These are phyloP conservation scores for Rosellinia necatrix DNA, from an alignment of 2,329 filamentous ascomycete genomes.

Conservation along the genomic window DNA sequence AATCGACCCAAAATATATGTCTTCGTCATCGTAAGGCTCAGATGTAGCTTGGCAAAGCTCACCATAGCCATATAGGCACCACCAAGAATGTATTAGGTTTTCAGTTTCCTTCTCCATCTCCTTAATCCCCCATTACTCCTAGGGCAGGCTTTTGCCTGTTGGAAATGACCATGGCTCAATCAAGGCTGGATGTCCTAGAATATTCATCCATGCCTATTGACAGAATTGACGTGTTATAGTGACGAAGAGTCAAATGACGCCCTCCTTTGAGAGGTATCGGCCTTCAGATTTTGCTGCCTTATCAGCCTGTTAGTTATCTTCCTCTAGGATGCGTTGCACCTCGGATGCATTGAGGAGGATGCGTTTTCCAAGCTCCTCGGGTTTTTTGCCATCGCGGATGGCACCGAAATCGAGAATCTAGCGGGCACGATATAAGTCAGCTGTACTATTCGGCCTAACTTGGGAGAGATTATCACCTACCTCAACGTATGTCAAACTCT, in stretches of 20 bases:
- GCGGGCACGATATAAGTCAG: slow-evolving; percentile 41
- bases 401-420: slow-evolving; percentile 98
- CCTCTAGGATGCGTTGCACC: slow-evolving; percentile 48
- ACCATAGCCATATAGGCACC: not conserved
- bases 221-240: too few species aligned
- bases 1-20: too few species aligned
- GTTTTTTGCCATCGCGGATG: slow-evolving; percentile 81
- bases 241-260: too few species aligned
- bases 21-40: slow-evolving; percentile 3
- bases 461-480: slow-evolving; percentile 57
- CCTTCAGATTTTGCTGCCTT: too few species aligned
- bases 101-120: too few species aligned
- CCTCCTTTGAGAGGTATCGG: too few species aligned
- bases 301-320: slow-evolving; percentile 30
- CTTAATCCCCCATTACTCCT: too few species aligned
- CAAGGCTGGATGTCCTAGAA: too few species aligned
- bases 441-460: not conserved
- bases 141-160: too few species aligned
- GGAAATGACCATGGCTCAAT: too few species aligned
- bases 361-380: slow-evolving; percentile 76
- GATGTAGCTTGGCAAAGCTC: not conserved
- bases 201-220: too few species aligned
- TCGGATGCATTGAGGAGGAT: slow-evolving; percentile 68
- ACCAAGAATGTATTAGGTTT: too few species aligned
- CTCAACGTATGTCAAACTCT: slow-evolving; percentile 93